Percentiles rank a stretch among this genome's conserved stretches.
Evolutionary conservation across 805 yeast species (phyloP).

Genomic region (Geotrichum ghanense): DNA sequence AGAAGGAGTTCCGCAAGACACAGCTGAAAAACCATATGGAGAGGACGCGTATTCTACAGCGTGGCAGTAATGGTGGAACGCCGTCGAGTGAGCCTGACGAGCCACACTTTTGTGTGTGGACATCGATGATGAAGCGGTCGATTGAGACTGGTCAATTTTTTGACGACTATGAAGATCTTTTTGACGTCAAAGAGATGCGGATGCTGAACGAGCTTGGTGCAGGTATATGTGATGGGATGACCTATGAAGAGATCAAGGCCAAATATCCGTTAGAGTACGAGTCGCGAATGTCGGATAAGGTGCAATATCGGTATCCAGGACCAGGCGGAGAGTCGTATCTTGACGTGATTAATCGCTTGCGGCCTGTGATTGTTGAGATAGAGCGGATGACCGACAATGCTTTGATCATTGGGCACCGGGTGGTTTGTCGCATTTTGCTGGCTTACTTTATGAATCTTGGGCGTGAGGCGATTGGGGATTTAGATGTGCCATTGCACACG

Average conservation of each 20-base stretch:
- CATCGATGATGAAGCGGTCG: conserved; percentile 73
- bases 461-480: conserved; percentile 69
- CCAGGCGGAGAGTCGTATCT: conserved; percentile 93
- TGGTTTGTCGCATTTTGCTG: conserved; percentile 73
- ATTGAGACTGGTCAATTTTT: conserved; percentile 69
- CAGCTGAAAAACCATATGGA: conserved; percentile 45
- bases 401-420: conserved; percentile 77
- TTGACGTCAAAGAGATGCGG: conserved; percentile 76
- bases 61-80: conserved; percentile 23
- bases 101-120: conserved; percentile 82
- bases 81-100: conserved; percentile 40
- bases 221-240: conserved; percentile 86
- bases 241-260: conserved; percentile 73
- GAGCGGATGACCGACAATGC: conserved; percentile 87
- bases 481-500: conserved; percentile 89
- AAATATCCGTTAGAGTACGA: conserved; percentile 68
- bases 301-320: conserved; percentile 88
- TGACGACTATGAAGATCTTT: conserved; percentile 46
- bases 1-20: conserved; percentile 51
- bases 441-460: conserved; percentile 80
- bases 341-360: conserved; percentile 81
- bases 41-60: conserved; percentile 31
- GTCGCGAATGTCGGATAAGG: conserved; percentile 63
- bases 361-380: conserved; percentile 85
- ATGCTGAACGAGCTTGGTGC: conserved; percentile 92